Conservation (phyloP, 2,329 filamentous ascomycete species). For the Diaporthe ilicicola region DNA sequence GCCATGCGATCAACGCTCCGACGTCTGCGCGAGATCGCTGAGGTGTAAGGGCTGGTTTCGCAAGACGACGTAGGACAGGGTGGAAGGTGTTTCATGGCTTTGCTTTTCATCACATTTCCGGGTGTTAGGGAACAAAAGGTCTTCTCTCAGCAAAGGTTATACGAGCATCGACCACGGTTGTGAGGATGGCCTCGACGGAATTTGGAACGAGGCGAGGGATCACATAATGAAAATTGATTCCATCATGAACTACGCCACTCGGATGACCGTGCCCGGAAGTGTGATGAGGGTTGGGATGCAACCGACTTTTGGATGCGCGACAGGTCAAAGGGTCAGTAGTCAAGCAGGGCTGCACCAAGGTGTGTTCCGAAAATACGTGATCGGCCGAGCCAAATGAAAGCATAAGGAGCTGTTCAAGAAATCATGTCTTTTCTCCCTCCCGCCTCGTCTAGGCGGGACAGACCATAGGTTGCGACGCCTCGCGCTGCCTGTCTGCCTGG, state of each 20-base stretch:
- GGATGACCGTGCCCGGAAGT: not conserved
- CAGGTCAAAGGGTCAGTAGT: not conserved
- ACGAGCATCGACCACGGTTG: conserved; percentile 32
- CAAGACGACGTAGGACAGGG: conserved; percentile 33
- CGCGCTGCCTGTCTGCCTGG: not conserved
- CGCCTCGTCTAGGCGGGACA: not conserved
- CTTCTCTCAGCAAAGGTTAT: conserved; percentile 32
- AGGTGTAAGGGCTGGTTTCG: conserved; percentile 73
- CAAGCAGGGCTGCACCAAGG: conserved; percentile 1
- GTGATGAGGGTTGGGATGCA: not conserved
- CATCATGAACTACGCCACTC: conserved; percentile 30
- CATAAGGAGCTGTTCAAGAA: not conserved
- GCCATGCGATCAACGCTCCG: conserved; percentile 96
- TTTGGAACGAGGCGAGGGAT: conserved; percentile 33
- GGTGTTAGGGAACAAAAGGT: conserved; percentile 35
- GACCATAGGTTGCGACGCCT: not conserved
- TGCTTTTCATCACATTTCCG: conserved; percentile 35
- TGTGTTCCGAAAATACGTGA: not conserved
- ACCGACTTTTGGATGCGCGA: not conserved
- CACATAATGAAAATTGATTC: conserved; percentile 32
- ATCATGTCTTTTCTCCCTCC: not conserved
- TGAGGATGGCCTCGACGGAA: conserved; percentile 41
- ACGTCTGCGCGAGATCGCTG: conserved; percentile 95
- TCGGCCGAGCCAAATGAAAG: conserved; percentile 17
- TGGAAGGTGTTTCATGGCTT: conserved; percentile 35